Evolutionary conservation across 2,329 filamentous ascomycete genomes (phyloP).

Genomic region (Rhinocladiella mackenziei): DNA sequence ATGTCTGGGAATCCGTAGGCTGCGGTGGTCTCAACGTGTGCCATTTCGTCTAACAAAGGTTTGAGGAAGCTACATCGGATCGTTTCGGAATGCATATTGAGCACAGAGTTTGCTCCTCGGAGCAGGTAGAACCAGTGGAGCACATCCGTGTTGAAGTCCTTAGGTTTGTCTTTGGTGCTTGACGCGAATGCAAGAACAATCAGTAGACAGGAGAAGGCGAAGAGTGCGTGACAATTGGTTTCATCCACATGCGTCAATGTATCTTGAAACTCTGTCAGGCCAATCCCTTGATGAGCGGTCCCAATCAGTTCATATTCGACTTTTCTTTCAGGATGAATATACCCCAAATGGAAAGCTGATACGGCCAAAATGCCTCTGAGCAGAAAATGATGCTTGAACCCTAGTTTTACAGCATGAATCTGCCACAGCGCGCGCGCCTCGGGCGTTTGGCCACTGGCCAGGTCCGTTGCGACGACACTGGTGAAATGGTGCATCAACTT

Average conservation of each 20-base stretch:
- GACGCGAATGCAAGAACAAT: constrained; percentile 39
- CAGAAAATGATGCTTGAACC: constrained; percentile 43
- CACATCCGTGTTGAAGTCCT: constrained; percentile 31
- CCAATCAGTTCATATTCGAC: constrained; percentile 37
- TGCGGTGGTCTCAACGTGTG: constrained; percentile 30
- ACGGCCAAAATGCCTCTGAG: constrained; percentile 44
- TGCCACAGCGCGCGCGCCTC: constrained; percentile 36
- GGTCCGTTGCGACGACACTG: constrained; percentile 36
- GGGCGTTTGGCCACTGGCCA: constrained; percentile 33
- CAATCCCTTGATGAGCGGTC: constrained; percentile 37
- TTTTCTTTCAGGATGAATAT: constrained; percentile 36
- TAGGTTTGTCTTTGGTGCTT: constrained; percentile 23
- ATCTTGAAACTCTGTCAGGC: constrained; percentile 35
- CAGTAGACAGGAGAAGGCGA: constrained; percentile 39
- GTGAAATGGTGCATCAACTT: constrained; percentile 40
- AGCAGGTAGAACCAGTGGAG: constrained; percentile 34
- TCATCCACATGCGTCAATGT: constrained; percentile 38
- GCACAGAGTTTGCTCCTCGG: constrained; percentile 33
- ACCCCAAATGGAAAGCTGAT: constrained; percentile 43
- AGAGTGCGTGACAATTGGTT: constrained; percentile 43
- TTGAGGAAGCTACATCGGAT: constrained; percentile 32
- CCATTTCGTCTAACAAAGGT: constrained; percentile 32
- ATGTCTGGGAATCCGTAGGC: constrained; percentile 30
- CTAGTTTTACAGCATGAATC: constrained; percentile 36
- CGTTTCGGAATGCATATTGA: constrained; percentile 31